phyloP scores from a whole-genome alignment of 495 filamentous ascomycete species.

The Hyaloscypha variabilis region DNA sequence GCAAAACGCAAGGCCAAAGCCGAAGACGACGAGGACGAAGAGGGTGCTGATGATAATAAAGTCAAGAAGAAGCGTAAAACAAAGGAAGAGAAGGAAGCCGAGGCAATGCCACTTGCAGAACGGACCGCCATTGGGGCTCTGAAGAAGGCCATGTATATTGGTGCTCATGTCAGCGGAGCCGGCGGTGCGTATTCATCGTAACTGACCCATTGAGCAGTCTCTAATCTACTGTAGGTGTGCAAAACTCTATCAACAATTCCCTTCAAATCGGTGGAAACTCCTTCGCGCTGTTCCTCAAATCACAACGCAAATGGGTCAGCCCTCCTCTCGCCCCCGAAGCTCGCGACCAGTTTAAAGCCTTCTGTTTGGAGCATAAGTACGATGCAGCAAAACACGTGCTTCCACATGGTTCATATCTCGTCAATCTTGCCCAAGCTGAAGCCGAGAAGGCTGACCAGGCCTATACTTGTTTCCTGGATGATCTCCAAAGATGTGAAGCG shows the following conservation, averaged over 20 bases:
- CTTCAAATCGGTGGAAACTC: conserved; percentile 85
- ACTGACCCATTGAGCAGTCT: neutral
- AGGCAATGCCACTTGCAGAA: conserved; percentile 64
- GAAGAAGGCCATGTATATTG: conserved; percentile 75
- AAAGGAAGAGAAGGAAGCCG: conserved; percentile 33
- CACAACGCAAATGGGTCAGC: conserved; percentile 92
- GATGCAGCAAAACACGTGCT: conserved; percentile 71
- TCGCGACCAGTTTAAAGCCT: conserved; percentile 63
- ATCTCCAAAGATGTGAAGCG: conserved; percentile 84
- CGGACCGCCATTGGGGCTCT: conserved; percentile 64
- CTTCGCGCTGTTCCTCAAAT: conserved; percentile 94
- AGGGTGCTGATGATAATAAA: conserved; percentile 24
- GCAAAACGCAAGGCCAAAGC: conserved; percentile 29
- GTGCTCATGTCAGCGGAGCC: conserved; percentile 88
- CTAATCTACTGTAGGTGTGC: conserved; percentile 62
- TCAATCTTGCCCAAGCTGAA: conserved; percentile 90
- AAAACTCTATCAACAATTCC: conserved; percentile 83
- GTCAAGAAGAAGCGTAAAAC: conserved; percentile 33
- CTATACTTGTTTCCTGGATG: conserved; percentile 84
- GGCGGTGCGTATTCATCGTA: conserved; percentile 59
- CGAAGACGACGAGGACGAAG: conserved; percentile 14
- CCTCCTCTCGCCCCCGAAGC: conserved; percentile 73
- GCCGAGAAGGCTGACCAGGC: conserved; percentile 80
- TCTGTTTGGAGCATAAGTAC: conserved; percentile 71
- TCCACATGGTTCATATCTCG: conserved; percentile 93